A percentile compares a stretch with the other conserved stretches of the same genome.
phyloP scores from a whole-genome alignment of 2,329 filamentous ascomycete genomes.

The Diaporthe caulivora region DNA sequence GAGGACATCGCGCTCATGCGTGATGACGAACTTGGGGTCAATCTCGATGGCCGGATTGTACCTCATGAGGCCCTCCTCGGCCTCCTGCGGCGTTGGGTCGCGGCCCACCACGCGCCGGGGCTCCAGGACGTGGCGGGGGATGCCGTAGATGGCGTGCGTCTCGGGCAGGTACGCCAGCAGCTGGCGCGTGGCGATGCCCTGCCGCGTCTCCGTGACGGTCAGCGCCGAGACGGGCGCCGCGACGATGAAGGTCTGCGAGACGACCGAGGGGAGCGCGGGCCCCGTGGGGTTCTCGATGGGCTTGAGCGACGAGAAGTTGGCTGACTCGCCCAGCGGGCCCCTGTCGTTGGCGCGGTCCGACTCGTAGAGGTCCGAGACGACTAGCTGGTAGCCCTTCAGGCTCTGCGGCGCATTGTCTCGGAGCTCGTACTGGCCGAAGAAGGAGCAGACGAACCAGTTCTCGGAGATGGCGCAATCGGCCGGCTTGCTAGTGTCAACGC shows the following conservation, averaged over 20 bases:
- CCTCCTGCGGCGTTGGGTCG: constrained; percentile 83
- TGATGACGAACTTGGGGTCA: constrained; percentile 83
- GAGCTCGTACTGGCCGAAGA: constrained; percentile 73
- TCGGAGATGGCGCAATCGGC: constrained; percentile 86
- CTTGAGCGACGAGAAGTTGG: constrained; percentile 83
- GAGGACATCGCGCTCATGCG: constrained; percentile 84
- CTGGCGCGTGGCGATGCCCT: constrained; percentile 89
- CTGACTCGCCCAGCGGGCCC: constrained; percentile 77
- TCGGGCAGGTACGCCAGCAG: constrained; percentile 83
- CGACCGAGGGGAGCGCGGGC: constrained; percentile 76
- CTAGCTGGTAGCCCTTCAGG: constrained; percentile 87
- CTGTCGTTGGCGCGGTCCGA: constrained; percentile 86
- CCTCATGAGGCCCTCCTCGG: constrained; percentile 83
- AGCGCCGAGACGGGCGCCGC: constrained; percentile 83
- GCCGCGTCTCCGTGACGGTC: constrained; percentile 87
- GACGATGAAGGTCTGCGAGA: constrained; percentile 85
- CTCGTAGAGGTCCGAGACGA: constrained; percentile 91
- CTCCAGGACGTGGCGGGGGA: constrained; percentile 84
- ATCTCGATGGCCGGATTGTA: constrained; percentile 86
- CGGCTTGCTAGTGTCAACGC: constrained; percentile 79
- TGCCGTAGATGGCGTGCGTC: constrained; percentile 79
- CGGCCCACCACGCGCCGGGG: constrained; percentile 88
- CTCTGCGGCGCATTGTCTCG: constrained; percentile 65
- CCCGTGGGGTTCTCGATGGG: constrained; percentile 69
- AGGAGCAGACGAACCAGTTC: constrained; percentile 95